A percentile compares a stretch with the other conserved stretches of the same genome.
Conservation (phyloP, 495 filamentous ascomycete genomes). For the Neurospora terricola region DNA sequence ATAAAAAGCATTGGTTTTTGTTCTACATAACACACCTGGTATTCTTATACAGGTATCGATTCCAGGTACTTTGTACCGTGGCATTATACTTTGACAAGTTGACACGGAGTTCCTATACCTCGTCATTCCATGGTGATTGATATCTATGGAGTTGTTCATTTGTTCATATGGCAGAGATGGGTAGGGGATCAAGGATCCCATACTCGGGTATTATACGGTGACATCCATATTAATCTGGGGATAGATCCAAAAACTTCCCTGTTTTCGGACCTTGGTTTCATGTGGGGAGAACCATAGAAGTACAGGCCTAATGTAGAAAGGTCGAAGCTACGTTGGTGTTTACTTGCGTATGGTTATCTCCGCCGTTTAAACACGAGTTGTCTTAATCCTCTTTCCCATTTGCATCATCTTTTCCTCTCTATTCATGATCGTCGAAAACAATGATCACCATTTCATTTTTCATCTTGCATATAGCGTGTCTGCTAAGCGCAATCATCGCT, state of each 20-base stretch:
- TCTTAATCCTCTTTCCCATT: not conserved
- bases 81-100: not conserved
- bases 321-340: not conserved
- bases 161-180: not conserved
- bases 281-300: not conserved
- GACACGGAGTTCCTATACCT: not conserved
- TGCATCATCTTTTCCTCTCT: too few relatives aligned
- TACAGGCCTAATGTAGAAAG: not conserved
- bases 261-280: not conserved
- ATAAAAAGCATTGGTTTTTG: not conserved
- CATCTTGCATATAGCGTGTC: not conserved
- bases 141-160: accelerated
- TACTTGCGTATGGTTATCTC: not conserved
- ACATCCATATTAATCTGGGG: not conserved
- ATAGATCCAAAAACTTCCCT: not conserved
- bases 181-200: too few relatives aligned
- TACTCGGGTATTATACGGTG: not conserved
- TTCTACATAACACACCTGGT: not conserved
- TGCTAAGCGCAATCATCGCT: not conserved
- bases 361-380: accelerated
- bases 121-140: not conserved
- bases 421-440: not conserved
- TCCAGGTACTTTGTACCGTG: not conserved
- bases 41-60: not conserved
- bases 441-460: not conserved